Evolutionary conservation across 2,329 filamentous ascomycete species (phyloP), one percentile per base, ranked within the genome.

Genomic region (Xylariaceae sp.): DNA sequence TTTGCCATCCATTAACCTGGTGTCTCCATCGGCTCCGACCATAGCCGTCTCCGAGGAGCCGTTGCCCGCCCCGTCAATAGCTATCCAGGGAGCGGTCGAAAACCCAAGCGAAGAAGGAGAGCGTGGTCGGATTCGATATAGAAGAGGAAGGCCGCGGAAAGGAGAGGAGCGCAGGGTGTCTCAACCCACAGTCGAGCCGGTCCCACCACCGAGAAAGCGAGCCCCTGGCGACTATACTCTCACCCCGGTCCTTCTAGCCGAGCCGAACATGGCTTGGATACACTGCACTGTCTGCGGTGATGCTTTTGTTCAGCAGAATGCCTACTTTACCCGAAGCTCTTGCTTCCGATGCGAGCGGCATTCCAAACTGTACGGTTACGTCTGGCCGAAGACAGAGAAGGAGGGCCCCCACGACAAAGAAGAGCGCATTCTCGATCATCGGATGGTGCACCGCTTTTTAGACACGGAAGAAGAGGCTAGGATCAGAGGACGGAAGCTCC

Each of bases 321-420:
- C 87, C 0, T 96, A 94, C 60, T 83, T 82, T 49, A 96, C 89
- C 1, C 79, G 83, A 36, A 81, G 84, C 34, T 83, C 87, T 12
- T 98, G 92, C 59, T 89, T 88, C 3, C 79, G 92, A 5, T 98
- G 92, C 61, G 92, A 98, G 65, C 78, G 92, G 0, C 92, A 98
- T 58, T 94, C 86, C 12, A 97, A 94, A 66, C 68, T 98, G 1
- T 98, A 97, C 59, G 94, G 94, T 0, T 96, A 85, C 57, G 73
- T 84, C 41, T 98, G 92, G 92, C 92, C 92, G 5, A 96, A 98
- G 68, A 97, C 92, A 0, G 85, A 95, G 43, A 83, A 74, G 46
- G 79, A 83, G 17, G 86, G 86, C 1, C 78, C 78, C 12, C 62
- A 75, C 14, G 92, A 97, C 57, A 81, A 76, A 41, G 79, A 83